Evolutionary conservation across 495 filamentous ascomycete genomes (phyloP), one percentile per base, ranked within the genome.

Genomic region (Penicillium malachiteum): DNA sequence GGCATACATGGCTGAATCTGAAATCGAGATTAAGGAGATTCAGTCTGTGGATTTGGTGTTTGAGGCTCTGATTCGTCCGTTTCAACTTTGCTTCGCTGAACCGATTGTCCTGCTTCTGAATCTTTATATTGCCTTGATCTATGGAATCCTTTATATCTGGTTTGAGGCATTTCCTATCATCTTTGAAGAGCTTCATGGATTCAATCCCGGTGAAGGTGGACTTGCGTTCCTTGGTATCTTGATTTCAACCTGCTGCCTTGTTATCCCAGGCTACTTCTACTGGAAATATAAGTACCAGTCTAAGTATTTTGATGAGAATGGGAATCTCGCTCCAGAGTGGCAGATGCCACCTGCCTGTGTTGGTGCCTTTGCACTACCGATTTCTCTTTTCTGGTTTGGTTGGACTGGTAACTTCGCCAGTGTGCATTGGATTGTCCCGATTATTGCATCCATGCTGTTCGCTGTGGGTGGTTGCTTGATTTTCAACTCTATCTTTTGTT

Each of bases 351-450:
- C 76, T 0, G 76, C 81, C 17, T 76, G 78, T 13, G 32, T 75
- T 1, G 79, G 80, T 2, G 71, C 76, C 0, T 56, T 76, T n/a
- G 37, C 77, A 7, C 70, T 86, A 2, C 80, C 84, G 0, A 68
- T 81, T 13, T 73, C 71, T 7, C 65, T 87, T 1, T 82, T 86
- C 64, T 85, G 82, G 81, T 81, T 87, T 54, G 84, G 79, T 2
- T 82, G 82, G 83, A 76, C 85, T 2, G 77, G 79, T 0, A 68
- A 84, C 16, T 41, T 54, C 34, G 71, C 68, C n/a, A 56, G 68
- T 5, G 66, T 82, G 13, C 81, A 84, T 54, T 87, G 83, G 82
- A 78, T 85, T 38, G 78, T 80, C 13, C 84, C 85, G 1, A 80
- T 85, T 18, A 72, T 87, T 37, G 82, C 76, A 7, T 76, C 75